Conservation (phyloP, 176 grass and related monocot species). For the Areca catechu region DNA sequence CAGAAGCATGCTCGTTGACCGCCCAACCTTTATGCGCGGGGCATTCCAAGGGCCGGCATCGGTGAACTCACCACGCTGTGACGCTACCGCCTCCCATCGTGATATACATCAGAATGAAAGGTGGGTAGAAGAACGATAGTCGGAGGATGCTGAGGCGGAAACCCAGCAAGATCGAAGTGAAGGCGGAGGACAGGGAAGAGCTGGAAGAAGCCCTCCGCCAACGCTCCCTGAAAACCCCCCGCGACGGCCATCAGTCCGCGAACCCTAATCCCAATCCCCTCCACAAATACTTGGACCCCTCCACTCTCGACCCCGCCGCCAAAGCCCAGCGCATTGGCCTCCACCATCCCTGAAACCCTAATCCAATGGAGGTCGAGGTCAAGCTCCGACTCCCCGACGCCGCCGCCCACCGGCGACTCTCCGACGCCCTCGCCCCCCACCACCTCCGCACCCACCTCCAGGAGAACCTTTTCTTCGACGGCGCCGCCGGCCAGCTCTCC, state of each 20-base stretch:
- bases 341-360: slow-evolving; percentile 14
- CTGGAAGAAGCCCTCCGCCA: slow-evolving; percentile 48
- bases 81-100: too few relatives aligned
- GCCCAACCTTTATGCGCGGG: too few relatives aligned
- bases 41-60: too few relatives aligned
- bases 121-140: too few relatives aligned
- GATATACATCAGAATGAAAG: too few relatives aligned
- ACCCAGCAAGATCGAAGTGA: slow-evolving; percentile 66
- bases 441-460: slow-evolving; percentile 58
- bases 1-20: too few relatives aligned
- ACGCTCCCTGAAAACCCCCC: slow-evolving; percentile 12
- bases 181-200: slow-evolving; percentile 63
- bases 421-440: slow-evolving; percentile 41
- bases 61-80: too few relatives aligned
- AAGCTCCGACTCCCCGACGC: slow-evolving; percentile 70
- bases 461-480: slow-evolving; percentile 84
- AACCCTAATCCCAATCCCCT: slow-evolving; percentile 32
- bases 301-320: slow-evolving; percentile 34
- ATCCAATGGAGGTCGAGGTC: slow-evolving; percentile 74
- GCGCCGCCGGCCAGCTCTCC: slow-evolving; percentile 41
- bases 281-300: slow-evolving; percentile 48
- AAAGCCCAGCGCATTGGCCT: slow-evolving; percentile 71
- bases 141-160: slow-evolving; percentile 53
- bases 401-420: slow-evolving; percentile 59
- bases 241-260: background rate